Base-by-base conservation (phyloP, 768 basidiomycete genomes). In the Rhodotorula diobovata region DNA sequence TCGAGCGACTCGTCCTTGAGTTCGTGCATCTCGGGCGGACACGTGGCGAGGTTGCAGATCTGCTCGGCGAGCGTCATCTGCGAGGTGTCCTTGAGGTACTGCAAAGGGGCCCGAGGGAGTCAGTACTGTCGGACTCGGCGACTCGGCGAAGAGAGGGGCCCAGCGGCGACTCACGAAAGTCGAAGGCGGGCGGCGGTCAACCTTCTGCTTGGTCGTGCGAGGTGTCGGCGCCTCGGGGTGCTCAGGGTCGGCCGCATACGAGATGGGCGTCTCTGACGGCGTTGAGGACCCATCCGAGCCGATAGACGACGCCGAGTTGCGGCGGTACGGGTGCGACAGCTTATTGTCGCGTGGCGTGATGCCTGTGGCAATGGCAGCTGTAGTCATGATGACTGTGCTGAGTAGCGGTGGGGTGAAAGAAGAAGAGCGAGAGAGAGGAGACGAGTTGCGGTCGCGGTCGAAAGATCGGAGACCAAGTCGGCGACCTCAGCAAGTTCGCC, bases 11-110 rank as follows among this genome's bases (percentile, higher is more conserved):
- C 66, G 57, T 46, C 50, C 57, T 63, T 60, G 39, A 71, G 35
- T 30, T 67, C 61, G 53, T 71, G 70, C 66, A 71, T 53, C 57
- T 34, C 32, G 0, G 65, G 37, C 5, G 70, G 70, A 32, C 70
- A 71, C 5, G 70, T 71, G 5, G 70, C 70, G 45, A 67, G 57
- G 34, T 71, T 43, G 43, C 70, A 71, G 20, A 71, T 43, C 23
- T 43, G 45, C 18, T 71, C 70, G 21, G 70, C 70, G 30, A 35
- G n/a, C 14, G 57, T 54, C 70, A 71, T 71, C n/a, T 71, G 50
- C 0, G 65, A 55, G 32, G 14, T 30, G 9, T 58, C 45, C 62
- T 71, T 71, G 57, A 71, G 70, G 35, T 71, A 67, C 68, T 69
- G 61, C 28, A 4, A 1, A 35, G 15, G 30, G 12, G 41, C 15